Conservation (phyloP, 2,329 filamentous ascomycete genomes). For the Phialophora expanda region DNA sequence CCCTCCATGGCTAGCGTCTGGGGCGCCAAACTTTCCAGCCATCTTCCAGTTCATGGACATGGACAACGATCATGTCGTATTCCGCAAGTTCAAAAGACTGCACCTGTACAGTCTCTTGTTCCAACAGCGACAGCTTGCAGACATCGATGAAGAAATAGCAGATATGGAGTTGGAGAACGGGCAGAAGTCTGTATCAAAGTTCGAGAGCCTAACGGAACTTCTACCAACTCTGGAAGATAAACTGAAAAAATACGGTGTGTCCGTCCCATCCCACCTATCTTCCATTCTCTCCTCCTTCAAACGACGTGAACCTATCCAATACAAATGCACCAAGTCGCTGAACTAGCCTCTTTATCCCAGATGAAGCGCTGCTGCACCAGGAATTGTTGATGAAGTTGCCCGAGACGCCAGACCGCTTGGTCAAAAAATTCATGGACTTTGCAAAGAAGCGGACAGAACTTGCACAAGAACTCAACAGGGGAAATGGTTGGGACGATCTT, state of each 20-base stretch:
- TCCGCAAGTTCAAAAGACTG: conserved; percentile 4
- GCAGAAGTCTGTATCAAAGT: background rate
- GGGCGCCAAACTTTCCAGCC: background rate
- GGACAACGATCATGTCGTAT: conserved; percentile 3
- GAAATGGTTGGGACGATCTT: background rate
- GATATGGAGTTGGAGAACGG: background rate
- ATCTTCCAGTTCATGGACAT: conserved; percentile 1
- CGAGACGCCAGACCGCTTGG: background rate
- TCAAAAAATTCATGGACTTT: background rate
- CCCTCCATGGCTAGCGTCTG: background rate
- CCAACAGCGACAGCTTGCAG: background rate
- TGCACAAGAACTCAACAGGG: background rate
- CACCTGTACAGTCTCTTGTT: conserved; percentile 5
- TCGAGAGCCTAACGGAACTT: background rate
- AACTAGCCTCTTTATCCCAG: background rate
- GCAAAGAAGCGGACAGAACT: background rate
- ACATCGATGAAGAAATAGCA: background rate
- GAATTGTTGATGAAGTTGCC: conserved; percentile 1
- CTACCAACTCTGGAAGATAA: background rate
- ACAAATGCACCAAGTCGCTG: background rate
- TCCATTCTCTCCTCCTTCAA: background rate
- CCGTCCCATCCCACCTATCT: background rate
- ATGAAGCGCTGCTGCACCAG: background rate
- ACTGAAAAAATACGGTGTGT: background rate
- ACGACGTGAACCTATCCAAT: background rate